A percentile compares a stretch with the other conserved stretches of the same genome.
Evolutionary conservation across 2,329 filamentous ascomycete genomes (phyloP).

Genomic region (Furcasterigmium furcatum): DNA sequence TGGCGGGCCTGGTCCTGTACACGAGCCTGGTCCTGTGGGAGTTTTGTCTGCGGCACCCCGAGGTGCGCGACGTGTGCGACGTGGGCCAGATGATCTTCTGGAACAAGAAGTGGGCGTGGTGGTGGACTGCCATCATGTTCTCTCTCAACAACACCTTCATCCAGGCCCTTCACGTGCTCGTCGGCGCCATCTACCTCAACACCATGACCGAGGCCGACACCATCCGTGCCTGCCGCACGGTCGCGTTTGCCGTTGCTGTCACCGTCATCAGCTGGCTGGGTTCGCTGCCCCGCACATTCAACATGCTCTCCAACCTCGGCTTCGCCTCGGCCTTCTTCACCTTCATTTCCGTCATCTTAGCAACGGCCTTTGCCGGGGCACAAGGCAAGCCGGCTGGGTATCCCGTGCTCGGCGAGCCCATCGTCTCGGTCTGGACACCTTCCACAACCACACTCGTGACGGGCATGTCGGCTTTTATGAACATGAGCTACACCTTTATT

Average conservation of each 20-base stretch:
- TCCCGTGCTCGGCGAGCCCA: constrained; percentile 57
- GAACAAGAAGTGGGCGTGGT: constrained; percentile 72
- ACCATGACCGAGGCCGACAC: constrained; percentile 73
- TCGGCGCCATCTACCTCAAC: constrained; percentile 84
- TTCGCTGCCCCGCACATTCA: constrained; percentile 84
- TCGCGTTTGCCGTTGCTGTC: constrained; percentile 73
- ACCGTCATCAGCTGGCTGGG: constrained; percentile 72
- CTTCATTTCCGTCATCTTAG: constrained; percentile 82
- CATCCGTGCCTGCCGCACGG: constrained; percentile 66
- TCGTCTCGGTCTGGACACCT: constrained; percentile 66
- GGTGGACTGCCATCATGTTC: constrained; percentile 77
- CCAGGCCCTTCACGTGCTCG: constrained; percentile 76
- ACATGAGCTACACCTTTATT: constrained; percentile 95
- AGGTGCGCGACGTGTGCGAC: constrained; percentile 90
- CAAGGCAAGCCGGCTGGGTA: constrained; percentile 72
- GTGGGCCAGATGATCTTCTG: constrained; percentile 95
- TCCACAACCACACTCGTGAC: constrained; percentile 75
- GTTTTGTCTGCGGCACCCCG: constrained; percentile 86
- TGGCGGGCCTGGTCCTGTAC: constrained; percentile 78
- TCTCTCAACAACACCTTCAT: constrained; percentile 76
- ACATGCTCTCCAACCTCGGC: constrained; percentile 73
- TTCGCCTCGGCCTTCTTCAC: constrained; percentile 82
- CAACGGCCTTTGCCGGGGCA: constrained; percentile 76
- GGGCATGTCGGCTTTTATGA: constrained; percentile 85
- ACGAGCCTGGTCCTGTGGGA: constrained; percentile 66